Percentiles rank a stretch among this genome's conserved stretches.
Evolutionary conservation across 1,139 yeast species (phyloP).

Genomic region (Pneumocystis murina): DNA sequence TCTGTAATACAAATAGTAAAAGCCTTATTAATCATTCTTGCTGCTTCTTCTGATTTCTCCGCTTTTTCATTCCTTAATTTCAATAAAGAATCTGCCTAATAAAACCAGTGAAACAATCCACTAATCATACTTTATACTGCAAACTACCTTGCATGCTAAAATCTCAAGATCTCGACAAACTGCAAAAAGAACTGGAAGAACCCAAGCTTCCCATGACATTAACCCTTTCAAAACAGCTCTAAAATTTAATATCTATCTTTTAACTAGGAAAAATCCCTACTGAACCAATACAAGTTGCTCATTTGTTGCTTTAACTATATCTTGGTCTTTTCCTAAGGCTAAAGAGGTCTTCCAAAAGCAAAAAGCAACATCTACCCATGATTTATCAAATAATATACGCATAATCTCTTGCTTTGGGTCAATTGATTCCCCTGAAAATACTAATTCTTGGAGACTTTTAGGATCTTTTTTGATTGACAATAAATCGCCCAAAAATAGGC

Average conservation of each 20-base stretch:
- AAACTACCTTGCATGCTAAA: constrained; percentile 22
- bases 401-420: neutral
- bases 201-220: constrained; percentile 32
- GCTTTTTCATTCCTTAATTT: constrained; percentile 17
- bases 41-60: constrained; percentile 46
- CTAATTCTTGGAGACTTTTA: neutral
- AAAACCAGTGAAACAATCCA: neutral
- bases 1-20: constrained; percentile 72
- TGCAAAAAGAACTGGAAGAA: constrained; percentile 42
- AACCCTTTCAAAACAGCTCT: neutral
- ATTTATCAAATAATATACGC: neutral
- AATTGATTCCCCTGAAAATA: neutral
- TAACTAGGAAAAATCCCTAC: neutral
- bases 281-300: neutral
- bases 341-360: constrained; percentile 1
- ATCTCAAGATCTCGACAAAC: constrained; percentile 42
- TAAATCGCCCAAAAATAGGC: neutral
- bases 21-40: constrained; percentile 45
- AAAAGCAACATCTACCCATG: neutral
- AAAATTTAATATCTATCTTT: too few relatives aligned
- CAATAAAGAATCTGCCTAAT: constrained; percentile 2
- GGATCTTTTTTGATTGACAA: neutral
- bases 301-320: neutral
- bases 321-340: neutral
- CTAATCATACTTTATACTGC: neutral